phyloP scores from a whole-genome alignment of 768 basidiomycete species.

The Clitopilus passeckerianus region DNA sequence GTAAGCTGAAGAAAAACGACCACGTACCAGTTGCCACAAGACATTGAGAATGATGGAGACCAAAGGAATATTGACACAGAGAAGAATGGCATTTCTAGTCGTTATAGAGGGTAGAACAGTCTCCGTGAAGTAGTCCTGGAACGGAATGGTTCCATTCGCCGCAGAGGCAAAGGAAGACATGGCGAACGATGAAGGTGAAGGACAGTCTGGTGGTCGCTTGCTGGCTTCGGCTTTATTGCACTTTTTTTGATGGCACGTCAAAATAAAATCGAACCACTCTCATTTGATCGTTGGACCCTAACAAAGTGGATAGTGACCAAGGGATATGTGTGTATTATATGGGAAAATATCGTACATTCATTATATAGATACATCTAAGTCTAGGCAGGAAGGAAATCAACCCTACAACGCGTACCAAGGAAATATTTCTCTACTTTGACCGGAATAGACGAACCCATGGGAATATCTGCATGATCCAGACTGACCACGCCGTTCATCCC shows the following conservation, averaged over 20 bases:
- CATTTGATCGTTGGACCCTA: not conserved
- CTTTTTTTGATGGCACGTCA: constrained; percentile 5
- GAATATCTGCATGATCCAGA: not conserved
- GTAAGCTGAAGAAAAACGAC: constrained; percentile 1
- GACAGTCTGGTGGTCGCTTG: not conserved
- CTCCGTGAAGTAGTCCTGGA: constrained; percentile 38
- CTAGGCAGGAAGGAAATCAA: not conserved
- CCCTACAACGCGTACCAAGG: not conserved
- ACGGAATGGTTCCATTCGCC: constrained; percentile 32
- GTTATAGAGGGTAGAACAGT: constrained; percentile 34
- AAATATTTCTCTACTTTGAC: not conserved
- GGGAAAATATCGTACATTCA: not conserved
- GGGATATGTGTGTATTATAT: not conserved
- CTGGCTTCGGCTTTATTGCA: constrained; percentile 6
- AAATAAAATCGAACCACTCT: constrained; percentile 4
- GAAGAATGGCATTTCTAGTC: constrained; percentile 30
- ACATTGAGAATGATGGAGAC: constrained; percentile 70
- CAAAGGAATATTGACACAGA: constrained; percentile 65
- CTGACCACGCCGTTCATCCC: not conserved
- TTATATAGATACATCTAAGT: not conserved
- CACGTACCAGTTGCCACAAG: constrained; percentile 70
- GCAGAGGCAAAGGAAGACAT: constrained; percentile 29
- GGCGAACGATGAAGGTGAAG: constrained; percentile 8
- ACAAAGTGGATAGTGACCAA: too few relatives aligned
- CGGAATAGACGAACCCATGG: not conserved